A percentile compares a stretch with the other conserved stretches of the same genome.
phyloP scores from a whole-genome alignment of 495 filamentous ascomycete genomes.

The Lindgomyces ingoldianus region DNA sequence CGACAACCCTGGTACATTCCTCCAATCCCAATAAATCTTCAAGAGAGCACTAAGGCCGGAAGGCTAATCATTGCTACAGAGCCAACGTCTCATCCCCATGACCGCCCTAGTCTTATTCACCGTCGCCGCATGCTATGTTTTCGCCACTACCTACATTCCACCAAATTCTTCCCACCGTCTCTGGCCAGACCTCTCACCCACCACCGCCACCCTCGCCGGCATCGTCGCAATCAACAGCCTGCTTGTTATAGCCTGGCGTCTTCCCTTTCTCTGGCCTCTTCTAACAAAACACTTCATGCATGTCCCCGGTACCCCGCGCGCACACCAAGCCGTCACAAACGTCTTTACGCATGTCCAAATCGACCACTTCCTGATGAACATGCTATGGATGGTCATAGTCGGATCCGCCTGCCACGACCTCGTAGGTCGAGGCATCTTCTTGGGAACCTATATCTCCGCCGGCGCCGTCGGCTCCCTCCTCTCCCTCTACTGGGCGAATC shows the following conservation, averaged over 20 bases:
- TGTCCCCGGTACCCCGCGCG: slow-evolving; percentile 66
- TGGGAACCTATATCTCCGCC: slow-evolving; percentile 71
- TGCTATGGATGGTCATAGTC: slow-evolving; percentile 61
- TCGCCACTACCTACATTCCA: slow-evolving; percentile 64
- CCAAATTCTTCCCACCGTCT: slow-evolving; percentile 60
- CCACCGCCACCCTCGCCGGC: slow-evolving; percentile 71
- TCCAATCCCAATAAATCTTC: background rate
- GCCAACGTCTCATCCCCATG: slow-evolving; percentile 69
- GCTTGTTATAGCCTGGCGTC: slow-evolving; percentile 65
- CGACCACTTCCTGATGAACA: slow-evolving; percentile 70
- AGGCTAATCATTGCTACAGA: slow-evolving; percentile 47
- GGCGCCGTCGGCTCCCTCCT: slow-evolving; percentile 62
- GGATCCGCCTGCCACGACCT: slow-evolving; percentile 76
- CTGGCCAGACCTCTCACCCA: slow-evolving; percentile 73
- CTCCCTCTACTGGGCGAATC: slow-evolving; percentile 28
- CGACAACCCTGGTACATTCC: slow-evolving; percentile 19
- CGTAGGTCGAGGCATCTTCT: slow-evolving; percentile 79
- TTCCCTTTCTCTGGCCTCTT: slow-evolving; percentile 68
- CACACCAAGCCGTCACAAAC: slow-evolving; percentile 65
- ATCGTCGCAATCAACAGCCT: slow-evolving; percentile 66
- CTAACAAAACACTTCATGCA: slow-evolving; percentile 79
- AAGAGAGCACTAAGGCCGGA: background rate
- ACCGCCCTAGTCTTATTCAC: slow-evolving; percentile 57
- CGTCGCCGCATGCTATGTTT: slow-evolving; percentile 54
- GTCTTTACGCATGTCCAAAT: slow-evolving; percentile 76